Evolutionary conservation across 345 rosid species (phyloP).

Genomic region (Dimocarpus longan): DNA sequence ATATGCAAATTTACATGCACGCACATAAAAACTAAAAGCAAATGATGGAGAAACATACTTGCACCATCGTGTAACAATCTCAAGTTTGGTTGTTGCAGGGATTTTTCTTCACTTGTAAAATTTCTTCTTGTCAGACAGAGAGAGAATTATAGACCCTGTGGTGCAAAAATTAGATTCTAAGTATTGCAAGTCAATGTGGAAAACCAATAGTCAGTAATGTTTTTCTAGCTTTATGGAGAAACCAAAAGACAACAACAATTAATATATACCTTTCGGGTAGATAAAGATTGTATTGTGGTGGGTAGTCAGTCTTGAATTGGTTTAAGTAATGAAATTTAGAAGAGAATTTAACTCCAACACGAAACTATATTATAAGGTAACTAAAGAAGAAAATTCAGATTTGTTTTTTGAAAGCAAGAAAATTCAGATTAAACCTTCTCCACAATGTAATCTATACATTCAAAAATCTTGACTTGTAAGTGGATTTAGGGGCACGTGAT

Average conservation of each 20-base stretch:
- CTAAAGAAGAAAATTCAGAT: background rate
- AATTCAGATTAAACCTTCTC: background rate
- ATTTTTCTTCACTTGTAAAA: background rate
- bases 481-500: background rate
- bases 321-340: background rate
- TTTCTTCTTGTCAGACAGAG: background rate
- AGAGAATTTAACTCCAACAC: background rate
- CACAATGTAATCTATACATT: background rate
- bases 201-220: background rate
- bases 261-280: no score
- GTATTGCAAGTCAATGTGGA: background rate
- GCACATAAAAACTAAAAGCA: background rate
- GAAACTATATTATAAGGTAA: background rate
- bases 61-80: background rate
- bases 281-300: constrained; percentile 2
- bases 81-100: background rate
- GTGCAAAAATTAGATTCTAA: background rate
- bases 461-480: background rate
- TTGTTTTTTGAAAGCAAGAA: no score
- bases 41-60: background rate
- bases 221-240: background rate
- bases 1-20: no score
- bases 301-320: background rate
- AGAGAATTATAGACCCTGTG: background rate
- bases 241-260: background rate